A percentile compares a stretch with the other conserved stretches of the same genome.
These are phyloP conservation scores for Isabelozyma pseudorhagii DNA, from an alignment of 805 yeast species.

Conservation along the genomic window DNA sequence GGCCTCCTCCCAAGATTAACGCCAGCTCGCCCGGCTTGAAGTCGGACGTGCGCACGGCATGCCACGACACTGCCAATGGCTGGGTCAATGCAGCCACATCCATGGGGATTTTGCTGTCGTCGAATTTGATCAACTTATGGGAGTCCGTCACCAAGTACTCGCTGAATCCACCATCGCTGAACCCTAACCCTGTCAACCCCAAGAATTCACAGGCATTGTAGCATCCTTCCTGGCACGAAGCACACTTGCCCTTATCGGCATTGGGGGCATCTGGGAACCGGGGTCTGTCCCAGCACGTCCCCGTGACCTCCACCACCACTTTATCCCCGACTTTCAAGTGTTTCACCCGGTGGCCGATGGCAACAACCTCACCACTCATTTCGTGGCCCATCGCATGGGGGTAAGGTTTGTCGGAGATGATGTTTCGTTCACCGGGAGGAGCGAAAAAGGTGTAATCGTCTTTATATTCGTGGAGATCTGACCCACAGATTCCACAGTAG, in stretches of 20 bases:
- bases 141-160: conserved; percentile 44
- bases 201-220: conserved; percentile 51
- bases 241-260: conserved; percentile 29
- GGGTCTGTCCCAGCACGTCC: conserved; percentile 50
- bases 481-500: conserved; percentile 64
- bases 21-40: conserved; percentile 44
- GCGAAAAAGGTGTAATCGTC: conserved; percentile 59
- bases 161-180: conserved; percentile 53
- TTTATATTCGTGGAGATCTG: conserved; percentile 55
- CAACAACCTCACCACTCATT: conserved; percentile 57
- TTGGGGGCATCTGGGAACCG: conserved; percentile 35
- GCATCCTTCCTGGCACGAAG: conserved; percentile 47
- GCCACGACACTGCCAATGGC: conserved; percentile 61
- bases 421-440: conserved; percentile 34
- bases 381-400: conserved; percentile 59
- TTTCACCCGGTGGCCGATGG: conserved; percentile 54
- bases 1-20: conserved; percentile 59
- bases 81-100: conserved; percentile 53
- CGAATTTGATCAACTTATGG: conserved; percentile 39
- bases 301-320: conserved; percentile 62
- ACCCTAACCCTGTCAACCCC: conserved; percentile 55
- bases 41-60: conserved; percentile 47
- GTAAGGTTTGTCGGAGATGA: conserved; percentile 41
- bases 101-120: conserved; percentile 33
- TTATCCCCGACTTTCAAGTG: conserved; percentile 61